These are phyloP conservation scores for Ocimum tenuiflorum DNA, from an alignment of 257 asterid species.

Conservation along the genomic window DNA sequence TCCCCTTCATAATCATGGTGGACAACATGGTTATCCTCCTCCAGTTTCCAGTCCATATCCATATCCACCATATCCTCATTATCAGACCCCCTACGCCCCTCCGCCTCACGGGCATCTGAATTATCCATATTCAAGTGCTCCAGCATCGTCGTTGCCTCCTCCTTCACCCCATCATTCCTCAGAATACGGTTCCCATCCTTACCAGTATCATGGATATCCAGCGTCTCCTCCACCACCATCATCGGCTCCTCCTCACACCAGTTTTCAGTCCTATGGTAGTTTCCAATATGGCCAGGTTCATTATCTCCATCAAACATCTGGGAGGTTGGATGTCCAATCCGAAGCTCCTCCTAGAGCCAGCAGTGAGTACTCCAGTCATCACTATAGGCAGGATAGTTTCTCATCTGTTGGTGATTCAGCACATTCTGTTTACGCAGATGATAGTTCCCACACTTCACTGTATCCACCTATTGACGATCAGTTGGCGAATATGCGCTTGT, in stretches of 20 bases:
- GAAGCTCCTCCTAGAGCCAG: slow-evolving; percentile 31
- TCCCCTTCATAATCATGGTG: slow-evolving; percentile 32
- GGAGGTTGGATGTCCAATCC: slow-evolving; percentile 34
- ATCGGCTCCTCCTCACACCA: slow-evolving; percentile 27
- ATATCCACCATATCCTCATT: slow-evolving; percentile 49
- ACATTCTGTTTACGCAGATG: slow-evolving; percentile 29
- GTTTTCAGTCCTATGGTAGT: slow-evolving; percentile 36
- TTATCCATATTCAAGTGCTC: slow-evolving; percentile 34
- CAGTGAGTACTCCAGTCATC: slow-evolving; percentile 23
- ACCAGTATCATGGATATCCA: slow-evolving; percentile 43
- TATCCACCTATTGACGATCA: slow-evolving; percentile 74
- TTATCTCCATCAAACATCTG: slow-evolving; percentile 41
- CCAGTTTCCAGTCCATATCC: slow-evolving; percentile 30
- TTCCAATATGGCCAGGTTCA: slow-evolving; percentile 36
- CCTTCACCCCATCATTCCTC: slow-evolving; percentile 29
- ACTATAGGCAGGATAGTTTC: slow-evolving; percentile 37
- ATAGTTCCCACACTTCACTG: slow-evolving; percentile 34
- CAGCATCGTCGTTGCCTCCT: slow-evolving; percentile 33
- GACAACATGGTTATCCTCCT: slow-evolving; percentile 31
- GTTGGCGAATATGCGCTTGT: slow-evolving; percentile 46
- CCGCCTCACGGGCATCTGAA: slow-evolving; percentile 34
- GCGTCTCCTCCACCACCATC: slow-evolving; percentile 32
- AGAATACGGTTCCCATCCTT: slow-evolving; percentile 36
- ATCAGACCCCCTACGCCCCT: slow-evolving; percentile 42
- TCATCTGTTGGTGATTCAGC: slow-evolving; percentile 30